These are phyloP conservation scores for Eucalyptus polyanthemos DNA, from an alignment of 345 rosid species.

Conservation along the genomic window DNA sequence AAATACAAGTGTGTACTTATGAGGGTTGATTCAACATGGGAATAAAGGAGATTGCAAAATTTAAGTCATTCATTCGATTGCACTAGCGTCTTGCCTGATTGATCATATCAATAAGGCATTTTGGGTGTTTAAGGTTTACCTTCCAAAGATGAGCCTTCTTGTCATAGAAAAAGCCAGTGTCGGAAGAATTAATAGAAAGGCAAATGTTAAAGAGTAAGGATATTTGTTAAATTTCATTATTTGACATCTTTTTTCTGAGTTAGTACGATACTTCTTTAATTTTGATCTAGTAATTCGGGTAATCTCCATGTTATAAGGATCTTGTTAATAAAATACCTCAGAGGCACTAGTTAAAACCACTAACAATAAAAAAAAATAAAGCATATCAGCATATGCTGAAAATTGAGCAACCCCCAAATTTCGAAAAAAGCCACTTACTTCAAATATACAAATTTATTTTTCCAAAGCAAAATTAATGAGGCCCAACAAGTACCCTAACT, in stretches of 20 bases:
- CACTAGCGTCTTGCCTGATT: too few species aligned
- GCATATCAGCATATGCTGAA: background rate
- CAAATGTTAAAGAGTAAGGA: background rate
- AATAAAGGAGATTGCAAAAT: too few species aligned
- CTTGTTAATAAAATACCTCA: background rate
- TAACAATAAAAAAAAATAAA: too few species aligned
- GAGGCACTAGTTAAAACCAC: background rate
- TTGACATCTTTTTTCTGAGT: too few species aligned
- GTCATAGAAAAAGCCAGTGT: background rate
- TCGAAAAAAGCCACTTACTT: background rate
- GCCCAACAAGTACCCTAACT: background rate
- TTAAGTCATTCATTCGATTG: too few species aligned
- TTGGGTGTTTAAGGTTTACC: background rate
- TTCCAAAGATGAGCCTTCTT: accelerated
- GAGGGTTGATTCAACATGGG: too few species aligned
- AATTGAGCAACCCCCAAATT: too few species aligned
- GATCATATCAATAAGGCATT: background rate
- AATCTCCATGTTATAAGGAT: background rate
- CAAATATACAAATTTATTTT: too few species aligned
- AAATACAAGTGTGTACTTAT: too few species aligned
- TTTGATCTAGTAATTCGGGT: too few species aligned
- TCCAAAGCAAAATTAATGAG: background rate
- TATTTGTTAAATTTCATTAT: background rate
- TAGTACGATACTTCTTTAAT: too few species aligned
- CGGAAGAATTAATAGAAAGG: too few species aligned